Evolutionary conservation across 1,284 basidiomycete genomes (phyloP), one percentile per base, ranked within the genome.

Genomic region (Sanghuangporus weigelae): DNA sequence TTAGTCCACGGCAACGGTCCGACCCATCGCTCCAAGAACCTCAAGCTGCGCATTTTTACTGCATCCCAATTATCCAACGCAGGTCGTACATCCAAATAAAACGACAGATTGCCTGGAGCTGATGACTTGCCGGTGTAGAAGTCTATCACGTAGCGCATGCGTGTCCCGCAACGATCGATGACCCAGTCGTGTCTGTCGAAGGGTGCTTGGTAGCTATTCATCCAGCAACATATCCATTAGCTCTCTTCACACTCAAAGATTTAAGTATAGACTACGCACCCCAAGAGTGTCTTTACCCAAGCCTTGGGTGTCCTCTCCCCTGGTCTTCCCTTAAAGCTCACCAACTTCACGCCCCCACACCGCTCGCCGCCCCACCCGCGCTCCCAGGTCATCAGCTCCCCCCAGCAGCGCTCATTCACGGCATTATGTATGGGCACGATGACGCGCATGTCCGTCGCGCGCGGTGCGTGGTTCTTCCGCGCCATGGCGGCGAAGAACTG

Each of bases 351-450:
- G 4, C 94, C 94, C 21, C 94, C 94, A 73, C 95, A 96, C 59
- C 76, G 79, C 61, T 90, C 90, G 10, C 87, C 87, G 23, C 93
- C 93, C 71, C 85, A 80, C 2, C 89, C 86, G 8, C 78, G 76
- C 75, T 99, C 96, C 96, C 96, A 99, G 67, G 85, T 85, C 72
- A 95, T 76, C 56, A 99, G 84, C 74, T 97, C 90, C 56, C 80
- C 78, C 96, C 96, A 99, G 3, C 96, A 94, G 65, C 92, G 88
- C 76, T 99, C 97, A 73, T 99, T 99, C 65, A 99, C 97, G 38
- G 96, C 96, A 72, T 99, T 99, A 77, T 99, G 96, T 63, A 99
- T 99, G 7, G 96, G 96, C 7, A 99, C 95, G 69, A 99, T 90
- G 23, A 94, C 92, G 71, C 85, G 86, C 96, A 99, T 98, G 77